Evolutionary conservation across 805 yeast genomes (phyloP).

Genomic region (Schizosaccharomyces pombe): DNA sequence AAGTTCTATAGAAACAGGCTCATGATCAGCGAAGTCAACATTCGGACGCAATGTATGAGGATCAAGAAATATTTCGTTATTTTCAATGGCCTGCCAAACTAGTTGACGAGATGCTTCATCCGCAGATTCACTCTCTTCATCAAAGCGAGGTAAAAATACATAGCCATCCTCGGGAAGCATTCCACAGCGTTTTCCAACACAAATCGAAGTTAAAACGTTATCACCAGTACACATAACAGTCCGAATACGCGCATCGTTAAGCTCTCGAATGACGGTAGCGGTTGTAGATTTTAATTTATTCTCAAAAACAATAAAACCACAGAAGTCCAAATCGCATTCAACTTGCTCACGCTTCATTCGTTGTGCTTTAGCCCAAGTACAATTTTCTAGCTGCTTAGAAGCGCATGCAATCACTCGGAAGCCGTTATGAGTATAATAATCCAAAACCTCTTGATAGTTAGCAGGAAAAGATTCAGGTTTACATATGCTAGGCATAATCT

Average conservation of each 20-base stretch:
- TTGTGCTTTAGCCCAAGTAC: slow-evolving; percentile 28
- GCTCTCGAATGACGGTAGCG: slow-evolving; percentile 30
- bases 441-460: slow-evolving; percentile 48
- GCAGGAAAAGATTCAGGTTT: slow-evolving; percentile 44
- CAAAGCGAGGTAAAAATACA: slow-evolving; percentile 43
- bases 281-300: slow-evolving; percentile 64
- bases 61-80: slow-evolving; percentile 32
- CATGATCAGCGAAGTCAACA: neutral
- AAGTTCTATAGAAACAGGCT: slow-evolving; percentile 16
- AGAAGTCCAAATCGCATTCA: slow-evolving; percentile 46
- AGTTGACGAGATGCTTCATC: slow-evolving; percentile 7
- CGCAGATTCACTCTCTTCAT: slow-evolving; percentile 20
- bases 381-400: slow-evolving; percentile 25
- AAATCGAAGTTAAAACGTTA: slow-evolving; percentile 76
- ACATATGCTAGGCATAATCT: slow-evolving; percentile 64
- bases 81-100: slow-evolving; percentile 22
- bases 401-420: slow-evolving; percentile 92
- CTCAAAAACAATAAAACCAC: slow-evolving; percentile 82
- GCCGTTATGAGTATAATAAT: slow-evolving; percentile 78
- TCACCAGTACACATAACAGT: slow-evolving; percentile 97
- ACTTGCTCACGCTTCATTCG: slow-evolving; percentile 35
- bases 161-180: slow-evolving; percentile 25
- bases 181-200: slow-evolving; percentile 73
- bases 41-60: slow-evolving; percentile 25
- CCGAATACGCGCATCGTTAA: slow-evolving; percentile 48